Evolutionary conservation across 495 filamentous ascomycete species (phyloP), one percentile per base, ranked within the genome.

Genomic region (Lentithecium fluviatile): DNA sequence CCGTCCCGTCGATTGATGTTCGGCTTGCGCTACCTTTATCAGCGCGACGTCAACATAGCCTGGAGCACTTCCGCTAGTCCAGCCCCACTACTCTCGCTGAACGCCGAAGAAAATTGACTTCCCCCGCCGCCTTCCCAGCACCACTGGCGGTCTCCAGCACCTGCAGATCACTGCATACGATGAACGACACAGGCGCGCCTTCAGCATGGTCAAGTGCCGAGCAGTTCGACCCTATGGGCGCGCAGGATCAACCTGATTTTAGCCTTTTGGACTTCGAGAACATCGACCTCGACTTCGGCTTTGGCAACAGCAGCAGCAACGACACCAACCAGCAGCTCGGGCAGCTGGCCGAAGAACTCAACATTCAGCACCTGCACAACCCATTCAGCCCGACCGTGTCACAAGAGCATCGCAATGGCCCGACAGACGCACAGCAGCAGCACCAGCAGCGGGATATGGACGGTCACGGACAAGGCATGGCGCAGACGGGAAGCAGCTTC

Each of bases 401-500:
- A 24, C 59, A 58, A 24, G 55, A 56, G 4, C 53, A 51, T 56
- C 59, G 50, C 43, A 36, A 59, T 51, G 50, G 29, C 32, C n/a
- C 20, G 37, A 21, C 40, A 36, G 52, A 20, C 13, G 32, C 26
- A 55, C 66, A 77, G 50, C 80, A 85, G 62, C 79, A n/a, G n/a
- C n/a, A n/a, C n/a, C n/a, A n/a, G n/a, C n/a, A n/a, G n/a, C n/a
- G n/a, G n/a, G n/a, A n/a, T n/a, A n/a, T 84, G 62, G 80, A 82
- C 45, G 79, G 24, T 8, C 10, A 37, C 46, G 36, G 29, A 7
- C 23, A 54, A 25, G 42, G 37, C 32, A 62, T 60, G 38, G 19
- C 42, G 19, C 51, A 62, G 51, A 6, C 60, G 5, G 32, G 15
- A 20, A 57, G 57, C 40, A 26, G 25, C 57, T 65, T 60, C 61